A percentile compares a stretch with the other conserved stretches of the same genome.
These are phyloP conservation scores for Phalaenopsis hybrid DNA, from an alignment of 116 monocot species.

Conservation along the genomic window DNA sequence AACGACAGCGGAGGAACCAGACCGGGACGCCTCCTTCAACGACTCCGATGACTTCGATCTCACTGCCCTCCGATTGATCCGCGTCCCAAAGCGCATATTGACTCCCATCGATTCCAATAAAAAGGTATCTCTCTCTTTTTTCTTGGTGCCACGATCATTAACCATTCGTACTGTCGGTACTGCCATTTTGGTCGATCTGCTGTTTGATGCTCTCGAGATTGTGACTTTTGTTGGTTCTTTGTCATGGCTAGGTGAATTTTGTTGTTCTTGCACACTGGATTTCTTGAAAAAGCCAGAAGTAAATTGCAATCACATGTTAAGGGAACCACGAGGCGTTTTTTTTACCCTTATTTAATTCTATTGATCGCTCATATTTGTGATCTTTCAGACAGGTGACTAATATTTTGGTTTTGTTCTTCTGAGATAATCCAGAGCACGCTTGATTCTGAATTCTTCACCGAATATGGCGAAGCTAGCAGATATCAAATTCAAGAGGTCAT, in stretches of 20 bases:
- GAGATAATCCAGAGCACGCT: constrained; percentile 36
- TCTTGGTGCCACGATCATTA: neutral
- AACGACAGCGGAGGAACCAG: constrained; percentile 7
- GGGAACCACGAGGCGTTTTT: too few species aligned
- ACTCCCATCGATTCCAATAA: constrained; percentile 19
- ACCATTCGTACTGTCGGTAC: neutral
- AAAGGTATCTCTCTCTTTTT: constrained; percentile 12
- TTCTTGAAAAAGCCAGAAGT: neutral
- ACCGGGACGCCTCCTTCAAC: neutral
- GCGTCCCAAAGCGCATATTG: constrained; percentile 39
- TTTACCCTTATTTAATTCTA: too few species aligned
- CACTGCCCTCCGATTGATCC: constrained; percentile 17
- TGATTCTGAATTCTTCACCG: constrained; percentile 75
- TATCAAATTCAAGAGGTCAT: constrained; percentile 80
- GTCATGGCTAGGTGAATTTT: neutral
- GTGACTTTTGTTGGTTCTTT: neutral
- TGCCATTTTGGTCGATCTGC: neutral
- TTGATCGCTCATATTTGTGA: neutral
- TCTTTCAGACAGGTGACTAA: neutral
- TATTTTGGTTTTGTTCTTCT: neutral
- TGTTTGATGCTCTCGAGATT: neutral
- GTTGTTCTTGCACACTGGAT: neutral
- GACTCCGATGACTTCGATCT: constrained; percentile 16
- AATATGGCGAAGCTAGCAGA: constrained; percentile 69
- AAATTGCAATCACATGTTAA: neutral